Percentiles rank a stretch among this genome's conserved stretches.
These are phyloP conservation scores for Staphylotrichum tortipilum DNA, from an alignment of 495 filamentous ascomycete genomes.

Conservation along the genomic window DNA sequence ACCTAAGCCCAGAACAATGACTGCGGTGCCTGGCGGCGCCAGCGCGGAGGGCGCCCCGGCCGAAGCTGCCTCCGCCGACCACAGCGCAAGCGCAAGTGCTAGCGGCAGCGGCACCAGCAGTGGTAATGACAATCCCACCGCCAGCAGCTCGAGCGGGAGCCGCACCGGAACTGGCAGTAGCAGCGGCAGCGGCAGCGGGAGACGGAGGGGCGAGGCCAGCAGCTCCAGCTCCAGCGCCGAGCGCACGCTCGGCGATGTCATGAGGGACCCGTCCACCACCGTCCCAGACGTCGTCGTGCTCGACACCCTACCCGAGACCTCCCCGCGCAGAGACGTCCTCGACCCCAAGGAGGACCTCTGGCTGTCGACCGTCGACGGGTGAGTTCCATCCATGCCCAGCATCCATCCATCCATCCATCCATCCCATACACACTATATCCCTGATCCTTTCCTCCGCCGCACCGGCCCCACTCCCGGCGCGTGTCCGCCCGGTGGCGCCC, in stretches of 20 bases:
- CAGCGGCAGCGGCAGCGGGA: neutral
- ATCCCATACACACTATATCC: too few species aligned
- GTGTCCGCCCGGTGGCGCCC: too few species aligned
- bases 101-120: too few species aligned
- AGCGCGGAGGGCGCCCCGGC: too few species aligned
- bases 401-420: too few species aligned
- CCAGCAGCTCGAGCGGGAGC: too few species aligned
- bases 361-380: constrained; percentile 39
- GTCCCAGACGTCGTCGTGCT: constrained; percentile 33
- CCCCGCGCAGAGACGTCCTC: constrained; percentile 16
- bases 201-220: constrained; percentile 3
- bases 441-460: constrained; percentile 11
- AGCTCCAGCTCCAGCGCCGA: neutral
- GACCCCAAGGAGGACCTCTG: constrained; percentile 40
- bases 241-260: constrained; percentile 31
- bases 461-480: neutral
- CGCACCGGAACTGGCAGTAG: neutral
- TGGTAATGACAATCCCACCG: too few species aligned
- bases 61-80: neutral
- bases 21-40: neutral
- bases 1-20: neutral
- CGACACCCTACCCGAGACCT: constrained; percentile 19
- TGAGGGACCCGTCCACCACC: constrained; percentile 31
- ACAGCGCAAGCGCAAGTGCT: too few species aligned
- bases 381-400: too few species aligned